These are phyloP conservation scores for Camellia lanceoleosa DNA, from an alignment of 148 eudicot genomes.

Conservation along the genomic window DNA sequence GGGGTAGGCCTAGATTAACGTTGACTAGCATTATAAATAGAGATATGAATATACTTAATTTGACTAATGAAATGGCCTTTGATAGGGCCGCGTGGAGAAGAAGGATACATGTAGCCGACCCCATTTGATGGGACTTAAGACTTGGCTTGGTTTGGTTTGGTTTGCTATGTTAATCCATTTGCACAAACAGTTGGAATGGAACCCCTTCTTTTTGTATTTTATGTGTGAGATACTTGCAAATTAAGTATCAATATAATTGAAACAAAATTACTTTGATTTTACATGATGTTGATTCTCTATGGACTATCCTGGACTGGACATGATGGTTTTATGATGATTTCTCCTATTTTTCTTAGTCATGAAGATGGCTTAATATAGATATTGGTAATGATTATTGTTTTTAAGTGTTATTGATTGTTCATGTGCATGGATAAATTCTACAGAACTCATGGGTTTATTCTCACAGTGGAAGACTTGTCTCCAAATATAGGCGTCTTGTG, in stretches of 20 bases:
- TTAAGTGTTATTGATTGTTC: neutral
- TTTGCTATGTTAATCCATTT: neutral
- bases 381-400: neutral
- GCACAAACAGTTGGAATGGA: neutral
- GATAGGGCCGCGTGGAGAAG: no score
- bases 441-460: constrained; percentile 92
- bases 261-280: neutral
- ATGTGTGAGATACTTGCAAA: neutral
- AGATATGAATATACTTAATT: no score
- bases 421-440: constrained; percentile 22
- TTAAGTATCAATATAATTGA: neutral
- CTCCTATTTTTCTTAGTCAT: neutral
- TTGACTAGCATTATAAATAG: no score
- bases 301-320: neutral
- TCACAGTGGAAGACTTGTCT: constrained; percentile 86
- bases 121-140: no score
- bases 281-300: neutral
- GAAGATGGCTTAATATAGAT: neutral
- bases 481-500: constrained; percentile 93
- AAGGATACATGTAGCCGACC: no score
- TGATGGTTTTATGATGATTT: neutral
- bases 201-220: neutral
- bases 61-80: no score
- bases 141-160: no score
- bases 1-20: no score